Evolutionary conservation across 2,329 filamentous ascomycete genomes (phyloP).

Genomic region (Xylariaceae sp.): DNA sequence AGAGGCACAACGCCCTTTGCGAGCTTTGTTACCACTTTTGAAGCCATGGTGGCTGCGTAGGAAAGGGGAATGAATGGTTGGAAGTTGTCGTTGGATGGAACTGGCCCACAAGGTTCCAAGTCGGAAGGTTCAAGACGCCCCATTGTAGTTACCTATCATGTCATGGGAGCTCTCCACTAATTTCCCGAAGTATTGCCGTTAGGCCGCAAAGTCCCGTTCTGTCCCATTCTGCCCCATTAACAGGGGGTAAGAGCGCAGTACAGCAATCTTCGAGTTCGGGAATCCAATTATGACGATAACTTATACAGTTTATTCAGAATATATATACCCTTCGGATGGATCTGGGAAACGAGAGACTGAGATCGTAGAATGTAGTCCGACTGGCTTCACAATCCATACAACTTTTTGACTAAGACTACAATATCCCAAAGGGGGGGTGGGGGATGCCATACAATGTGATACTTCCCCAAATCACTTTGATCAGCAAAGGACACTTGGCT

Average conservation of each 20-base stretch:
- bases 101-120: constrained; percentile 16
- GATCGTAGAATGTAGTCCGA: too few species aligned
- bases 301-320: too few species aligned
- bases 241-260: too few species aligned
- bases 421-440: too few species aligned
- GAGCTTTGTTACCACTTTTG: constrained; percentile 54
- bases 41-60: constrained; percentile 48
- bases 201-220: neutral
- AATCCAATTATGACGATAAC: too few species aligned
- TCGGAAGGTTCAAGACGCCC: constrained; percentile 3
- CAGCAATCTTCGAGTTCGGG: too few species aligned
- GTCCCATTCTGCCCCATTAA: too few species aligned
- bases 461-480: neutral
- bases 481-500: constrained; percentile 10
- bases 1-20: constrained; percentile 51
- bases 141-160: neutral
- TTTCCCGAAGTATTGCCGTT: constrained; percentile 22
- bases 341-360: too few species aligned
- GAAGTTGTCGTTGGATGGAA: constrained; percentile 11
- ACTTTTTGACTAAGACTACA: too few species aligned
- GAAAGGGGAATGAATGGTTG: constrained; percentile 21
- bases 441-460: too few species aligned
- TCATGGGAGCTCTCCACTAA: neutral
- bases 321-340: too few species aligned
- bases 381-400: too few species aligned